Base-by-base conservation (phyloP, 1,284 basidiomycete genomes). In the Ustilago shanxiensis region DNA sequence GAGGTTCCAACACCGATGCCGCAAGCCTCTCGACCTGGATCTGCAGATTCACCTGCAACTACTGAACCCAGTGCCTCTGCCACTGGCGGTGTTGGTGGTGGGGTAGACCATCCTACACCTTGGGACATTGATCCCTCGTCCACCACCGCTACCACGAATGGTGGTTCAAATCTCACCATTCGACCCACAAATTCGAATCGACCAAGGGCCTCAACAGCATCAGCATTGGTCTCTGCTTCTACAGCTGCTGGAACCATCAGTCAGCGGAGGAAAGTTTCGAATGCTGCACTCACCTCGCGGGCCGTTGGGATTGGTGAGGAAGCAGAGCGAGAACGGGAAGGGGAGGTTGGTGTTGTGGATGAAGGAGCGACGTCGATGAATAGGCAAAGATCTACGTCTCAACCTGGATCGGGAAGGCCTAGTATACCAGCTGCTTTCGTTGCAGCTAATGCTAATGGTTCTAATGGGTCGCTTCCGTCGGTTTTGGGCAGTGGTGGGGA, bases 331-430 rank as follows among this genome's bases (percentile, higher is more conserved):
- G n/a, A n/a, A n/a, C n/a, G n/a, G n/a, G n/a, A n/a, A n/a, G n/a
- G n/a, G n/a, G n/a, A n/a, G n/a, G n/a, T n/a, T n/a, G n/a, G n/a
- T n/a, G n/a, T n/a, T n/a, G n/a, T n/a, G n/a, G n/a, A n/a, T n/a
- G n/a, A n/a, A n/a, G n/a, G n/a, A n/a, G 35, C 60, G 5, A 55
- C 52, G 63, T 55, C 56, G 29, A 33, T 33, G 31, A 56, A 29
- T 29, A 61, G 80, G 14, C 78, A 79, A 57, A 39, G 80, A 44
- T 72, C 80, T 1, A 66, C 64, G 9, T 82, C 80, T 16, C 80
- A 82, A 41, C 79, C 79, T 5, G 67, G 71, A n/a, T 62, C 65
- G 31, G 53, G 77, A 20, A 41, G 80, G 45, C 80, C 80, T 1
- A 61, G 71, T 18, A 79, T 82, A 24, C 80, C 80, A 0, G 62